A percentile compares a stretch with the other conserved stretches of the same genome.
Conservation (phyloP, 2,329 filamentous ascomycete species). For the Scortechinia acanthostroma region DNA sequence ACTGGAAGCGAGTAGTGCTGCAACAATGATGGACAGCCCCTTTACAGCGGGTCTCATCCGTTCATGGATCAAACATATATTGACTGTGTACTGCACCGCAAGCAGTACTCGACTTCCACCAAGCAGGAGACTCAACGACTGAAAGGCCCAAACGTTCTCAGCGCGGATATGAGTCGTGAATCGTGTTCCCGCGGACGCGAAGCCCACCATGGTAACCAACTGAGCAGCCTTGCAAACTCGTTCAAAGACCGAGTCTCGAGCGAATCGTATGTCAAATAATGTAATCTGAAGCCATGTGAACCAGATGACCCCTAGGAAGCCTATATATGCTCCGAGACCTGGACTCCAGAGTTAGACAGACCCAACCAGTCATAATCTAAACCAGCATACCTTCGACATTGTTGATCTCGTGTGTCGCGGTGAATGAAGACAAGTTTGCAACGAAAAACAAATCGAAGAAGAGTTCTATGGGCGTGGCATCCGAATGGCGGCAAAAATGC, state of each 20-base stretch:
- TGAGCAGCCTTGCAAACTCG: constrained; percentile 42
- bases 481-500: constrained; percentile 10
- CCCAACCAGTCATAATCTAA: constrained; percentile 1
- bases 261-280: constrained; percentile 50
- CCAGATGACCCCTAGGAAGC: constrained; percentile 48
- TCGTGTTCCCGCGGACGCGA: constrained; percentile 38
- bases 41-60: constrained; percentile 3
- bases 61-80: constrained; percentile 6
- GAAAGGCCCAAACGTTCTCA: constrained; percentile 32
- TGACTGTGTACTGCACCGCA: constrained; percentile 28
- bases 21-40: background rate
- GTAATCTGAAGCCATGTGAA: constrained; percentile 52
- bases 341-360: background rate
- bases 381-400: constrained; percentile 23
- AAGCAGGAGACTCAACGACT: constrained; percentile 26
- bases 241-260: constrained; percentile 44
- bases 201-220: constrained; percentile 45
- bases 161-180: constrained; percentile 27
- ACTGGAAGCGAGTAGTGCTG: constrained; percentile 6
- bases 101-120: constrained; percentile 29
- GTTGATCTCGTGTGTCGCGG: constrained; percentile 43
- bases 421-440: constrained; percentile 50
- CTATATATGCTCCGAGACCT: constrained; percentile 30
- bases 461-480: constrained; percentile 44
- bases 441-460: constrained; percentile 57